phyloP scores from a whole-genome alignment of 768 basidiomycete genomes.

The Lactarius deliciosus region DNA sequence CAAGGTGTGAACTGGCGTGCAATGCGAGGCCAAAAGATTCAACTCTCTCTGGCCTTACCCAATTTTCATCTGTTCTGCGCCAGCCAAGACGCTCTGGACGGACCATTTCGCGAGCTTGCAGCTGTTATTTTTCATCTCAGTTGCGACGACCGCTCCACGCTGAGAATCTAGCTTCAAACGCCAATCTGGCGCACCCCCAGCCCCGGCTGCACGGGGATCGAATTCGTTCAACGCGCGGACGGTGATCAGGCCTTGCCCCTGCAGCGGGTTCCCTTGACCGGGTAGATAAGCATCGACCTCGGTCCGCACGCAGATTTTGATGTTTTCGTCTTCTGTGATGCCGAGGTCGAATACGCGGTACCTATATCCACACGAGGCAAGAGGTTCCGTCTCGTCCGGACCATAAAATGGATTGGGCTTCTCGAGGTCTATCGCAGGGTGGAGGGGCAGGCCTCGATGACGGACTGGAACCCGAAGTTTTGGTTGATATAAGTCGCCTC shows the following conservation, averaged over 20 bases:
- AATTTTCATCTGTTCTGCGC: slow-evolving; percentile 95
- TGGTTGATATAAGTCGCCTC: slow-evolving; percentile 99
- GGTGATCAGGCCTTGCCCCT: slow-evolving; percentile 79
- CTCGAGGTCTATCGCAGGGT: slow-evolving; percentile 66
- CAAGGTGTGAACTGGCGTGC: slow-evolving; percentile 18
- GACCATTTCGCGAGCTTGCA: slow-evolving; percentile 98
- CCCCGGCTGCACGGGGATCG: slow-evolving; percentile 84
- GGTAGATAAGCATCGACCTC: slow-evolving; percentile 90
- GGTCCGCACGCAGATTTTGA: slow-evolving; percentile 89
- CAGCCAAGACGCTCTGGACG: slow-evolving; percentile 91
- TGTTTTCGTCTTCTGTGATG: slow-evolving; percentile 85
- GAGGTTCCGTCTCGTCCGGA: slow-evolving; percentile 90
- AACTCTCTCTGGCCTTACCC: slow-evolving; percentile 56
- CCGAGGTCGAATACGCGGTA: slow-evolving; percentile 95
- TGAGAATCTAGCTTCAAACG: slow-evolving; percentile 94
- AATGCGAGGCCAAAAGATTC: slow-evolving; percentile 3
- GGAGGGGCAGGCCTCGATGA: slow-evolving; percentile 67
- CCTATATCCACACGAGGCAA: slow-evolving; percentile 94
- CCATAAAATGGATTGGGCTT: slow-evolving; percentile 96
- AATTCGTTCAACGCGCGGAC: slow-evolving; percentile 97
- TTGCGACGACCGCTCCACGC: slow-evolving; percentile 95
- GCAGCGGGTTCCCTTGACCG: slow-evolving; percentile 57
- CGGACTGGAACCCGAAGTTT: slow-evolving; percentile 96
- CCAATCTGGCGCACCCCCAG: slow-evolving; percentile 98
- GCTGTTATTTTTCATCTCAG: slow-evolving; percentile 99